Evolutionary conservation across 306 rosid genomes (phyloP).

Genomic region (Crataegus laevigata): DNA sequence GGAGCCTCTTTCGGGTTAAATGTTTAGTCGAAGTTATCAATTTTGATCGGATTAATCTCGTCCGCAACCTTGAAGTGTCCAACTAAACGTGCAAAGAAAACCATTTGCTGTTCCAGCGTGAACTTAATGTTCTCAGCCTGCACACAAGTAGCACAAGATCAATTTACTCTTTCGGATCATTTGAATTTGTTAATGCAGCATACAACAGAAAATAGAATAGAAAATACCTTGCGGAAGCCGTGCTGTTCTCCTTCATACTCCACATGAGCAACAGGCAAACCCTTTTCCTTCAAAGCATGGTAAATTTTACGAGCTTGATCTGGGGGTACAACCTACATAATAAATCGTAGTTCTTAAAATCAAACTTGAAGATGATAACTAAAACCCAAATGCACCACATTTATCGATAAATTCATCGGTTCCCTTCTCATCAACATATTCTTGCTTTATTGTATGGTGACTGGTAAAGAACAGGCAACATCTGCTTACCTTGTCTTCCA

Average conservation of each 20-base stretch:
- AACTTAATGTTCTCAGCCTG: slow-evolving; percentile 95
- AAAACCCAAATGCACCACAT: not conserved
- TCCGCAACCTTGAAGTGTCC: slow-evolving; percentile 82
- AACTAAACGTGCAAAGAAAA: slow-evolving; percentile 82
- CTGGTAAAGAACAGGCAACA: not conserved
- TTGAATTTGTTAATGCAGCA: not conserved
- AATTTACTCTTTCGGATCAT: slow-evolving; percentile 5
- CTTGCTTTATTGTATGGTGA: not conserved
- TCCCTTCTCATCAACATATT: not conserved
- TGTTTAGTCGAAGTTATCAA: slow-evolving; percentile 57
- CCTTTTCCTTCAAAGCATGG: slow-evolving; percentile 71
- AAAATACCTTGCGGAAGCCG: slow-evolving; percentile 81
- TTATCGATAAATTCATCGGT: not conserved
- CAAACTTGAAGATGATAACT: not conserved
- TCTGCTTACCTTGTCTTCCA: slow-evolving; percentile 78
- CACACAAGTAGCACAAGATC: slow-evolving; percentile 2
- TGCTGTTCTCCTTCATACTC: slow-evolving; percentile 97
- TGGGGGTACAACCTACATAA: slow-evolving; percentile 71
- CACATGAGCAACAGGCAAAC: slow-evolving; percentile 84
- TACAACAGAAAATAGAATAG: not conserved
- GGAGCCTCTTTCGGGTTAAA: slow-evolving; percentile 10
- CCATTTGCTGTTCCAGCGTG: slow-evolving; percentile 96
- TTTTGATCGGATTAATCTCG: slow-evolving; percentile 66
- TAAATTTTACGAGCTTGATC: slow-evolving; percentile 79
- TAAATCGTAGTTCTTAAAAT: not conserved